Evolutionary conservation across 106 monocot genomes (phyloP).

Genomic region (Phalaenopsis equestris): DNA sequence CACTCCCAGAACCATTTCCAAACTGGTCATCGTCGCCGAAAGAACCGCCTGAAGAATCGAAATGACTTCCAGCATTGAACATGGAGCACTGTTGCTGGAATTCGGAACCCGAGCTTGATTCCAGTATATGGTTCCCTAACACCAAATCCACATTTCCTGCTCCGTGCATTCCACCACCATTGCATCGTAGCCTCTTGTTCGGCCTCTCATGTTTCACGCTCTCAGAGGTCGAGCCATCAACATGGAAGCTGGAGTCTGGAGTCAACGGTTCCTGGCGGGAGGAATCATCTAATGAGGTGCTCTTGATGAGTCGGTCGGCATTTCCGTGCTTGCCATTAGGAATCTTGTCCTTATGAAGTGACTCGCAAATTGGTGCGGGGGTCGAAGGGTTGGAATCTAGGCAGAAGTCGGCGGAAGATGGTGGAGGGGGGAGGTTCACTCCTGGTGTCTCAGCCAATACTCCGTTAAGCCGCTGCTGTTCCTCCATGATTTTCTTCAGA

Average conservation of each 20-base stretch:
- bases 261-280: constrained; percentile 46
- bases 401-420: constrained; percentile 2
- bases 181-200: constrained; percentile 6
- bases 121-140: constrained; percentile 10
- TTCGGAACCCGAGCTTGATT: constrained; percentile 14
- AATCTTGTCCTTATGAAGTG: constrained; percentile 31
- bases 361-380: constrained; percentile 51
- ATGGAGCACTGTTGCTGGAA: constrained; percentile 9
- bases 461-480: constrained; percentile 65
- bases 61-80: constrained; percentile 3
- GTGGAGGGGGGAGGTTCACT: neutral
- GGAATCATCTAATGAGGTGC: constrained; percentile 25
- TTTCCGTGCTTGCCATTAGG: neutral
- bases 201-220: constrained; percentile 12
- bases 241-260: constrained; percentile 49
- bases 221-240: constrained; percentile 13
- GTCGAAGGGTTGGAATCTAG: constrained; percentile 54
- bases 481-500: constrained; percentile 90
- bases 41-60: constrained; percentile 26
- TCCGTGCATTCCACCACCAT: neutral
- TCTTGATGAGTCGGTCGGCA: constrained; percentile 14
- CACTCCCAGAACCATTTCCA: constrained; percentile 4
- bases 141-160: neutral
- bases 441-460: constrained; percentile 33
- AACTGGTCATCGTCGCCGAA: constrained; percentile 22